Conservation (phyloP, 208 protist species). For the Porcisia deanei region DNA sequence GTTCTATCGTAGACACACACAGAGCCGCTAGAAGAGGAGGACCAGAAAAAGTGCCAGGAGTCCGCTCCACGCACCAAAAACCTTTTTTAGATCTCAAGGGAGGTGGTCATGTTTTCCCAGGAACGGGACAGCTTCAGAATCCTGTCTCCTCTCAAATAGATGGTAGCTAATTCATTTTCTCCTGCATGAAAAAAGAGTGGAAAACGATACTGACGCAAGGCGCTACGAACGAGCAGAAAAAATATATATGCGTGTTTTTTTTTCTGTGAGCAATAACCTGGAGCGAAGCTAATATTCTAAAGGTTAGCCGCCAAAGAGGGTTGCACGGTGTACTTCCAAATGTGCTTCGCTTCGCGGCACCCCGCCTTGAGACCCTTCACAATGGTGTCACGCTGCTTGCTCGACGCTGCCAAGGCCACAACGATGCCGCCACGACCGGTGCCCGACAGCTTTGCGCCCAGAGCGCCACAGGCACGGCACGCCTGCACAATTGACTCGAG, state of each 20-base stretch:
- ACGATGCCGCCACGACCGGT: conserved; percentile 82
- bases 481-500: conserved; percentile 69
- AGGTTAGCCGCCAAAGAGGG: conserved; percentile 16
- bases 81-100: not conserved
- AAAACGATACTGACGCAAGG: too few species aligned
- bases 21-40: not conserved
- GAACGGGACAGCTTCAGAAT: not conserved
- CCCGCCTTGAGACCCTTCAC: conserved; percentile 36
- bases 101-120: not conserved
- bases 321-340: conserved; percentile 71
- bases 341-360: conserved; percentile 64
- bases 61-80: too few species aligned
- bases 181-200: not conserved
- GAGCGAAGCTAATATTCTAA: not conserved
- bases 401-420: conserved; percentile 46
- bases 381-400: conserved; percentile 40
- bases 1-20: not conserved
- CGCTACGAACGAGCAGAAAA: not conserved
- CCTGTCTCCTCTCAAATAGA: not conserved
- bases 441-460: conserved; percentile 83
- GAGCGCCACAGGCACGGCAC: conserved; percentile 43
- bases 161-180: not conserved
- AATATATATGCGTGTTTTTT: not conserved
- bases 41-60: not conserved
- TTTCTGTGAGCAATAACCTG: not conserved